Evolutionary conservation across 2,329 filamentous ascomycete species (phyloP), one percentile per base, ranked within the genome.

Genomic region (Pseudogymnoascus destructans): DNA sequence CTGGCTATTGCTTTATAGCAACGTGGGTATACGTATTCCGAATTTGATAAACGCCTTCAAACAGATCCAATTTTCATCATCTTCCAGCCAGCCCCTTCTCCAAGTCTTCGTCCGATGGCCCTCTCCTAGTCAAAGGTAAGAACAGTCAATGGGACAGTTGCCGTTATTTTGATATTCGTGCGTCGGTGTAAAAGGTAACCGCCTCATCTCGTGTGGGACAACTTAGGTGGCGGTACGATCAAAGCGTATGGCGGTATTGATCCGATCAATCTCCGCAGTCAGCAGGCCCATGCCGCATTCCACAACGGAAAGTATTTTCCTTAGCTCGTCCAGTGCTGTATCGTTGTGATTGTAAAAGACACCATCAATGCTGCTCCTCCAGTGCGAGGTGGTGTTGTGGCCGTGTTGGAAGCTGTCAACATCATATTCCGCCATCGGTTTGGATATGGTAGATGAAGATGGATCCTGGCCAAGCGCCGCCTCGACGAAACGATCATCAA

Each of bases 401-500:
- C 52, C 57, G 13, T 55, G 52, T 54, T 69, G 68, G 56, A 62
- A 69, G 2, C 63, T 62, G 38, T 69, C 66, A 3, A 64, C 64
- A 54, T 69, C 68, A 52, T 67, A 70, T 11, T 62, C 59, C 23
- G 57, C 32, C 33, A 21, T 58, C 10, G 25, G 25, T 30, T 5
- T 30, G 11, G 19, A 21, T 13, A 27, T 17, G 6, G 27, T 32
- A 55, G 56, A 46, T 25, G 25, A 19, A 42, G 33, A 55, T 17
- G 30, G 23, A 57, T 15, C 54, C n/a, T 60, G 60, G 11, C 58
- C 58, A 30, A 67, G 54, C 1, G 67, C 67, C 5, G 66, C 66
- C 52, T 69, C 65, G 4, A 70, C 67, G 35, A 70, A 70, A 25
- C 68, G 63, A 49, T 67, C 63, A 57, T 70, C 68, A 38, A 70